Evolutionary conservation across 2,329 filamentous ascomycete genomes (phyloP), one percentile per base, ranked within the genome.

Genomic region (Colletotrichum salicis): DNA sequence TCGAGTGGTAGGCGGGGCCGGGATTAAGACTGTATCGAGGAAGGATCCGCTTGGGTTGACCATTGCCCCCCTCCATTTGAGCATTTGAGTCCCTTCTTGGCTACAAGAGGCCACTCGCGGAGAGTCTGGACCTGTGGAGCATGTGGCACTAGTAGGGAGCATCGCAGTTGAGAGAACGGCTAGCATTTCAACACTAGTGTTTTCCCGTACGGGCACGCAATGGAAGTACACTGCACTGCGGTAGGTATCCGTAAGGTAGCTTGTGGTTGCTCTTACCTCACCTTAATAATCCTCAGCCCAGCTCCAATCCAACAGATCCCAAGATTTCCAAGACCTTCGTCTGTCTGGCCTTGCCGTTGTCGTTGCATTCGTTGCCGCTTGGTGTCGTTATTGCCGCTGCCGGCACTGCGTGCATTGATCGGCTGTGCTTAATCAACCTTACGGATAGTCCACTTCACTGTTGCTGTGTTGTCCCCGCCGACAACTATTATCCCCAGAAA

Each of bases 1-100:
- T 19, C 56, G 41, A 67, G 54, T 67, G 35, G 65, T 41, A 45
- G 22, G 59, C 59, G 64, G 59, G 33, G 48, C 69, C 69, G 59
- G 69, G 65, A 69, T 71, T 71, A 71, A 71, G 54, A 55, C 69
- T 71, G 45, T 52, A 64, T 71, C 59, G 54, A 71, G 69, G 61
- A 71, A 35, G 58, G 69, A 71, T 69, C 69, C 69, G 69, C 69
- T 48, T 55, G 54, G 45, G 12, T 56, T 35, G 35, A 55, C 51
- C 37, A 41, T 41, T 41, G 13, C 15, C 37, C 37, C 60, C 29
- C 51, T 52, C 51, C 55, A n/a, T 55, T 64, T 33, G 10, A 22
- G 13, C 55, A n/a, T 55, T 64, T 33, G 10, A 29, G 13, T 37
- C 33, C 22, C 52, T 57, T 64, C 51, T 24, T 64, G 62, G 11